These are phyloP conservation scores for Didymella sp. DNA, from an alignment of 2,329 filamentous ascomycete genomes.

Conservation along the genomic window DNA sequence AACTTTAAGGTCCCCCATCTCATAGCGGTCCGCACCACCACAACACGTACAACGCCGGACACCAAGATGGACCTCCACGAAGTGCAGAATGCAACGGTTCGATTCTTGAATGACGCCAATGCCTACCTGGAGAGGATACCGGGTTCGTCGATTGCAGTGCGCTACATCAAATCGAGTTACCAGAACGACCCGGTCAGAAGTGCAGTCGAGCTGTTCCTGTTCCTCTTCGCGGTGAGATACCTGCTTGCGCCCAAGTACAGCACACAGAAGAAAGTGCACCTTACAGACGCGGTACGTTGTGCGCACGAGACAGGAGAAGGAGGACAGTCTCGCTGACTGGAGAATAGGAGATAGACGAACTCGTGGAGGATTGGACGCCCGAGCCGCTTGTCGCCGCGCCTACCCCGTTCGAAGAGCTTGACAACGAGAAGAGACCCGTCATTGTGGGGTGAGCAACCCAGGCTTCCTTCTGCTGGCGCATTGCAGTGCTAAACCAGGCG, in stretches of 20 bases:
- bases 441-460: slow-evolving; percentile 74
- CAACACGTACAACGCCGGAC: not conserved
- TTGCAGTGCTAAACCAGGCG: slow-evolving; percentile 21
- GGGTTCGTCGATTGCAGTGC: slow-evolving; percentile 89
- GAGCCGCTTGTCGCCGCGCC: slow-evolving; percentile 83
- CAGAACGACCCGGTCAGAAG: slow-evolving; percentile 96
- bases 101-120: slow-evolving; percentile 62
- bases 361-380: slow-evolving; percentile 95
- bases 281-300: slow-evolving; percentile 74
- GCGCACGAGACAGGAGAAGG: not conserved
- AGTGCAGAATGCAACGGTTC: slow-evolving; percentile 60
- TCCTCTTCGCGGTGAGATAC: slow-evolving; percentile 95
- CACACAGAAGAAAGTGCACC: slow-evolving; percentile 84
- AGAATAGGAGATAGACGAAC: slow-evolving; percentile 84
- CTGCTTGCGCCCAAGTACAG: slow-evolving; percentile 90
- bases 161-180: slow-evolving; percentile 96
- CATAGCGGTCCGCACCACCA: slow-evolving; percentile 10
- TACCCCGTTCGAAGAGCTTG: slow-evolving; percentile 77
- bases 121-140: slow-evolving; percentile 86
- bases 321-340: slow-evolving; percentile 22
- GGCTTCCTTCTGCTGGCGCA: not conserved
- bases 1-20: slow-evolving; percentile 5
- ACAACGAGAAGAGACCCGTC: slow-evolving; percentile 84
- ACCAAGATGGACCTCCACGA: slow-evolving; percentile 63
- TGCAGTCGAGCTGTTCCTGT: slow-evolving; percentile 88